These are phyloP conservation scores for Tylopilus sp. DNA, from an alignment of 1,284 basidiomycete genomes.

Conservation along the genomic window DNA sequence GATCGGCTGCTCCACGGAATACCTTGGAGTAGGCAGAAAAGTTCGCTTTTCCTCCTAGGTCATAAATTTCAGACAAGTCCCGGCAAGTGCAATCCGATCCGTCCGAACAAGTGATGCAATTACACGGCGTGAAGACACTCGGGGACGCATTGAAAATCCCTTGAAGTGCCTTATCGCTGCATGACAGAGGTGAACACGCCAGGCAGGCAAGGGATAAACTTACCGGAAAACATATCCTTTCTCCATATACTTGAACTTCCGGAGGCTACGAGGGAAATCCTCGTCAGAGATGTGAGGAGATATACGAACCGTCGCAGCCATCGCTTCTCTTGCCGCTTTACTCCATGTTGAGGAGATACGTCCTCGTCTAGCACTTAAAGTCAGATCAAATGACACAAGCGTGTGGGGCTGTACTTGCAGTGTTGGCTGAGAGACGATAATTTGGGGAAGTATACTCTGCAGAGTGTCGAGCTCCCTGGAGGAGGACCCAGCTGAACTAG, in stretches of 20 bases:
- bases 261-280: conserved; percentile 39
- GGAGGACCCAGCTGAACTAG: conserved; percentile 16
- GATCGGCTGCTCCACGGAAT: conserved; percentile 19
- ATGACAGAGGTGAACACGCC: conserved; percentile 6
- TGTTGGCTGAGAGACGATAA: conserved; percentile 22
- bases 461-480: conserved; percentile 3
- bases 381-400: conserved; percentile 1
- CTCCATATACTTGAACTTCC: conserved; percentile 50
- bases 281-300: conserved; percentile 47
- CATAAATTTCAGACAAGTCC: conserved; percentile 25
- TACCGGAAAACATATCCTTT: conserved; percentile 45
- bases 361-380: conserved; percentile 22
- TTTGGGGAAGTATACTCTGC: conserved; percentile 12
- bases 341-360: conserved; percentile 42
- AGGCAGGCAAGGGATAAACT: neutral
- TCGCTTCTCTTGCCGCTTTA: conserved; percentile 30
- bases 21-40: conserved; percentile 42
- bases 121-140: conserved; percentile 29
- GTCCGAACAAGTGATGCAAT: conserved; percentile 32
- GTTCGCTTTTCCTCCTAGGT: conserved; percentile 14
- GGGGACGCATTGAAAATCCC: conserved; percentile 21
- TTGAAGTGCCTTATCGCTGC: conserved; percentile 21
- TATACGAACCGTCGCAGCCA: conserved; percentile 45
- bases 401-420: conserved; percentile 21
- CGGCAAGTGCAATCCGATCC: conserved; percentile 33